A percentile compares a stretch with the other conserved stretches of the same genome.
Evolutionary conservation across 2,329 filamentous ascomycete species (phyloP).

Genomic region (Diaporthe batatas): DNA sequence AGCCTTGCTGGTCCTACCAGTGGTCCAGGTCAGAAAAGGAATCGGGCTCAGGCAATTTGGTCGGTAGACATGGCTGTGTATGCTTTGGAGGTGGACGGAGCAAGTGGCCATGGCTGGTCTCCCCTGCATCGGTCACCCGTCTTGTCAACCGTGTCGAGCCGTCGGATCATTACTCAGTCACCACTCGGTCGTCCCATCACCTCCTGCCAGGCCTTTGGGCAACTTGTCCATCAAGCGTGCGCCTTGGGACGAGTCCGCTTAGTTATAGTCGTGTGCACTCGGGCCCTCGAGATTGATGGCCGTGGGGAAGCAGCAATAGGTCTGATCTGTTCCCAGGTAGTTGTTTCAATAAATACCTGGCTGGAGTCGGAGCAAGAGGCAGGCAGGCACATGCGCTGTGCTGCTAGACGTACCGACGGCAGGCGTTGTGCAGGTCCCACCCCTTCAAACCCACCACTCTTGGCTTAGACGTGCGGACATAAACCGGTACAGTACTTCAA

Average conservation of each 20-base stretch:
- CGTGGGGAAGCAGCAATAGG: background rate
- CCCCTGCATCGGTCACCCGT: background rate
- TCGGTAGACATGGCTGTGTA: background rate
- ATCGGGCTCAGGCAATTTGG: background rate
- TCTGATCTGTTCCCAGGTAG: background rate
- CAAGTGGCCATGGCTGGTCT: background rate
- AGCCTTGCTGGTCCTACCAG: background rate
- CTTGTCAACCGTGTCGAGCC: background rate
- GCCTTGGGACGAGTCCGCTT: background rate
- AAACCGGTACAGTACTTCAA: background rate
- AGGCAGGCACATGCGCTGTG: background rate
- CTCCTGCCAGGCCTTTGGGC: background rate
- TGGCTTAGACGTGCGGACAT: constrained; percentile 14
- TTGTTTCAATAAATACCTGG: background rate
- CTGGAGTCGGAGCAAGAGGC: background rate
- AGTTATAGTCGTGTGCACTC: background rate
- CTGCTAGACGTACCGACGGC: background rate
- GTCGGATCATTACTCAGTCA: background rate
- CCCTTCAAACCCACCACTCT: constrained; percentile 13
- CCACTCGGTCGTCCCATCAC: background rate
- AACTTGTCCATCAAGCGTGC: background rate
- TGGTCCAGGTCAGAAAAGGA: background rate
- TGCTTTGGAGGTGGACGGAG: background rate
- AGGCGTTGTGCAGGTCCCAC: background rate
- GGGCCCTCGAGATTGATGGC: background rate